Percentiles rank a stretch among this genome's conserved stretches.
Evolutionary conservation across 2,329 filamentous ascomycete species (phyloP).

Genomic region (Blastomyces emzantsi): DNA sequence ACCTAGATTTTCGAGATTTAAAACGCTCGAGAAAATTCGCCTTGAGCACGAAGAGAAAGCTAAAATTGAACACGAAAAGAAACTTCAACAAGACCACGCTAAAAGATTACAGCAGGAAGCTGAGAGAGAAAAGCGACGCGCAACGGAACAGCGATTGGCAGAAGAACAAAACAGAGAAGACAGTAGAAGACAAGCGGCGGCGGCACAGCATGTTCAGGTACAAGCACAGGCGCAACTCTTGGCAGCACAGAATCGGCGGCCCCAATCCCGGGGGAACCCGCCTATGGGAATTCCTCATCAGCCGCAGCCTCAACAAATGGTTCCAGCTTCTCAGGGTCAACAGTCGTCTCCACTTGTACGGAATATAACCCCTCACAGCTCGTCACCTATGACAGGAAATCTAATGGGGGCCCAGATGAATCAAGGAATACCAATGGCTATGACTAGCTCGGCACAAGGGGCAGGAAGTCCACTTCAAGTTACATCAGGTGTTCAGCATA

Average conservation of each 20-base stretch:
- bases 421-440: slow-evolving; percentile 36
- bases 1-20: slow-evolving; percentile 81
- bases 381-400: slow-evolving; percentile 37
- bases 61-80: slow-evolving; percentile 41
- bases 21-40: slow-evolving; percentile 78
- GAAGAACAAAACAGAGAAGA: slow-evolving; percentile 38
- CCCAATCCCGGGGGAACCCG: slow-evolving; percentile 38
- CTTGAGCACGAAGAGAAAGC: slow-evolving; percentile 63
- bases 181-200: slow-evolving; percentile 36
- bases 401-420: slow-evolving; percentile 30
- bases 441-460: slow-evolving; percentile 37
- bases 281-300: slow-evolving; percentile 21
- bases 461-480: slow-evolving; percentile 40
- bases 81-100: slow-evolving; percentile 41
- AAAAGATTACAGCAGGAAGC: slow-evolving; percentile 42
- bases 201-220: slow-evolving; percentile 37
- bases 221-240: slow-evolving; percentile 34
- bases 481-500: slow-evolving; percentile 39
- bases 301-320: slow-evolving; percentile 29
- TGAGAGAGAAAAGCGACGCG: slow-evolving; percentile 40
- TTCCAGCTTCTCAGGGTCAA: slow-evolving; percentile 31
- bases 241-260: slow-evolving; percentile 44
- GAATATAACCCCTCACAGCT: slow-evolving; percentile 40
- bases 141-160: slow-evolving; percentile 35
- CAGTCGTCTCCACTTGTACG: slow-evolving; percentile 41